phyloP scores from a whole-genome alignment of 192 early-diverging fungal genomes.

The Podila horticola region DNA sequence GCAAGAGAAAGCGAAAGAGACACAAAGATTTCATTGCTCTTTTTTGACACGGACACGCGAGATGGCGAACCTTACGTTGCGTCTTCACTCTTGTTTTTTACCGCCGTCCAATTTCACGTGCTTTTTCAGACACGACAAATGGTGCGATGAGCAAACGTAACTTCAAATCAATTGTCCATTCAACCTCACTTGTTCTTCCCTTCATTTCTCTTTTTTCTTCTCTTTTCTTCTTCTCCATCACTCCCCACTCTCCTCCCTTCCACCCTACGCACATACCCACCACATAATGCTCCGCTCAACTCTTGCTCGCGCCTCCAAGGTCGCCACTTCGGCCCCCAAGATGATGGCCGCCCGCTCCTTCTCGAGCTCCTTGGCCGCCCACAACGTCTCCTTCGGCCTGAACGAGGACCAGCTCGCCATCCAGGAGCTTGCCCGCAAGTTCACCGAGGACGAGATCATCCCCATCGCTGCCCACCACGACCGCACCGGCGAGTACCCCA shows the following conservation, averaged over 20 bases:
- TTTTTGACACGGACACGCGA: too few relatives aligned
- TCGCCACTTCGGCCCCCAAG: slow-evolving; percentile 14
- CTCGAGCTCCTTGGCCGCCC: slow-evolving; percentile 34
- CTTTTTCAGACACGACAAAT: neutral
- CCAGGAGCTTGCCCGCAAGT: slow-evolving; percentile 91
- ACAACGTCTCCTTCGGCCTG: slow-evolving; percentile 70
- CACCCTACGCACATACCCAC: neutral
- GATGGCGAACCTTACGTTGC: too few relatives aligned
- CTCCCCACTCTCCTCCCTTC: neutral
- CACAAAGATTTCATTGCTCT: too few relatives aligned
- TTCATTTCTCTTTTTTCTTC: neutral
- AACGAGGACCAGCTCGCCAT: slow-evolving; percentile 86
- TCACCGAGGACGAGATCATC: slow-evolving; percentile 88
- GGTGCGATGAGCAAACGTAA: neutral
- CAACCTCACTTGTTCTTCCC: neutral
- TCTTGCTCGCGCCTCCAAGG: slow-evolving; percentile 32
- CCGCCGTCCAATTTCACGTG: neutral
- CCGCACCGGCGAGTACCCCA: slow-evolving; percentile 92
- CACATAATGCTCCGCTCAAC: slow-evolving; percentile 44
- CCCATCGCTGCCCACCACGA: slow-evolving; percentile 95
- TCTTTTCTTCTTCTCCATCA: slow-evolving; percentile 1
- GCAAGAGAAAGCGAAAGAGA: too few relatives aligned
- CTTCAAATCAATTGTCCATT: neutral
- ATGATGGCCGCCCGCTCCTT: slow-evolving; percentile 41
- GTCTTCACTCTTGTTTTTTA: too few relatives aligned